These are phyloP conservation scores for Massarina eburnea DNA, from an alignment of 2,329 filamentous ascomycete genomes.

Conservation along the genomic window DNA sequence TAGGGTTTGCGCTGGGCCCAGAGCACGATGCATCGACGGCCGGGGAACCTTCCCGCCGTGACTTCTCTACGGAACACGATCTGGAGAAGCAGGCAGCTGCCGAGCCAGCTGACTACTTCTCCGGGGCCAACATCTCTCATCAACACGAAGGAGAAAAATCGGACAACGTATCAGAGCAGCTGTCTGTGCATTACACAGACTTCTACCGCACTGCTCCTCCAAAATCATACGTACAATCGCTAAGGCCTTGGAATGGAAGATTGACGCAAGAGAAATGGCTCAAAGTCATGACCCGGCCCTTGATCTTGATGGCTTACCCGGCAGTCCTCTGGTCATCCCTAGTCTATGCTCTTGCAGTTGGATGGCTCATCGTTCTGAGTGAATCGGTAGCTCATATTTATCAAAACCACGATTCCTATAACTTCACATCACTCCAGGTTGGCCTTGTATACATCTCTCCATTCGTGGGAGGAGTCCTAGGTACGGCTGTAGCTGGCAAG, in stretches of 20 bases:
- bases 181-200: conserved; percentile 64
- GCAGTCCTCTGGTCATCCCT: conserved; percentile 84
- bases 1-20: conserved; percentile 57
- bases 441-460: conserved; percentile 89
- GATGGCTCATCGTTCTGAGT: conserved; percentile 94
- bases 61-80: conserved; percentile 12
- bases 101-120: conserved; percentile 7
- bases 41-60: too few species aligned
- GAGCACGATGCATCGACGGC: conserved; percentile 9
- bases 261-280: conserved; percentile 74
- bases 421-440: conserved; percentile 78
- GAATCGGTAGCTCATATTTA: conserved; percentile 84
- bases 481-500: conserved; percentile 88
- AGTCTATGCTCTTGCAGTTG: conserved; percentile 84
- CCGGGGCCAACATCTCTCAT: neutral
- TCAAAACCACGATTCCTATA: conserved; percentile 67
- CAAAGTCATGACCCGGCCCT: conserved; percentile 74
- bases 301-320: conserved; percentile 85
- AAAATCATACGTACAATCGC: conserved; percentile 71
- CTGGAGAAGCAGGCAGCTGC: conserved; percentile 23
- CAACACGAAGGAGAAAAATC: conserved; percentile 4
- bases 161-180: conserved; percentile 28
- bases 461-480: conserved; percentile 72
- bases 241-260: conserved; percentile 76
- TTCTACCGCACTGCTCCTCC: conserved; percentile 66